Evolutionary conservation across 2,329 filamentous ascomycete genomes (phyloP).

Genomic region (Incumbomyces lentus): DNA sequence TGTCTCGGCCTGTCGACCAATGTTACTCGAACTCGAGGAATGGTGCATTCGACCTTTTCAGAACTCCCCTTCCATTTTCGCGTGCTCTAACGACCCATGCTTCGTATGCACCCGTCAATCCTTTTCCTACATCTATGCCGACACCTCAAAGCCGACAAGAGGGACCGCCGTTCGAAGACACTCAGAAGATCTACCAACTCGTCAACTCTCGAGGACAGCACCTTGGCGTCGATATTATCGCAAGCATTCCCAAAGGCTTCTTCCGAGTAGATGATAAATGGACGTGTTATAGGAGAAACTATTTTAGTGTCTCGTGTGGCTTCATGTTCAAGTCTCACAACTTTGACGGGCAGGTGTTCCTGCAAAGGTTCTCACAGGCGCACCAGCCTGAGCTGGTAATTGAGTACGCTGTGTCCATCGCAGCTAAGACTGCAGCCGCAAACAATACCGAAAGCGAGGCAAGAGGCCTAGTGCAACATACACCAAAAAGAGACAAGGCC

Average conservation of each 20-base stretch:
- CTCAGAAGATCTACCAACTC: conserved; percentile 27
- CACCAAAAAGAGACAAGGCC: conserved; percentile 81
- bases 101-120: neutral
- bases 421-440: conserved; percentile 48
- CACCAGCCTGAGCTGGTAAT: conserved; percentile 49
- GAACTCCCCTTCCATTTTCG: neutral
- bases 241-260: conserved; percentile 81
- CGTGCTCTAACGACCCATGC: neutral
- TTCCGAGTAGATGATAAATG: conserved; percentile 72
- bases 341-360: conserved; percentile 45
- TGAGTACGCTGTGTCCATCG: conserved; percentile 73
- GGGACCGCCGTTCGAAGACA: conserved; percentile 35
- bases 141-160: conserved; percentile 21
- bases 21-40: neutral
- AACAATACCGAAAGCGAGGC: conserved; percentile 63
- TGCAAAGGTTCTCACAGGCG: conserved; percentile 31
- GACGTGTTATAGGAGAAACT: conserved; percentile 89
- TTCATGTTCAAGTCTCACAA: conserved; percentile 59
- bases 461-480: conserved; percentile 82
- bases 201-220: conserved; percentile 28
- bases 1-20: neutral
- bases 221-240: conserved; percentile 63
- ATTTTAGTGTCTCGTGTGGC: conserved; percentile 75
- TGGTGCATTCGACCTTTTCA: neutral
- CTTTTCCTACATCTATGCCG: neutral